Percentiles rank a stretch among this genome's conserved stretches.
Conservation (phyloP, 768 basidiomycete species). For the Suillus luteus region DNA sequence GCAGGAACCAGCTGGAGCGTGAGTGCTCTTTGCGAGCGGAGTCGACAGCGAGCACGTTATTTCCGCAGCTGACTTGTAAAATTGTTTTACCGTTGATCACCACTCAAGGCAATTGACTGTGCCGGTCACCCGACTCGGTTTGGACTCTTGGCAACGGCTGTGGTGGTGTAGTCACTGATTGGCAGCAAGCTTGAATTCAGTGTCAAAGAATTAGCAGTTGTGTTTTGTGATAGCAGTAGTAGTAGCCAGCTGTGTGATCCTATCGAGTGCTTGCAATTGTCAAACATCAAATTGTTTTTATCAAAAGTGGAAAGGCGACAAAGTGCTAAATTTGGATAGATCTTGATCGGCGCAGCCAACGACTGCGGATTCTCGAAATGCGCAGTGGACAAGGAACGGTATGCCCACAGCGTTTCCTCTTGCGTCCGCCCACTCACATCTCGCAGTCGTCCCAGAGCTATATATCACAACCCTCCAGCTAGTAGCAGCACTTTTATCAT, state of each 20-base stretch:
- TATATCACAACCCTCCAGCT: neutral
- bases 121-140: neutral
- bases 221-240: no score
- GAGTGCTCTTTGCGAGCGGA: no score
- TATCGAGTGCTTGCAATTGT: no score
- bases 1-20: no score
- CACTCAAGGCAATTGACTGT: neutral
- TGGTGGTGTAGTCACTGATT: neutral
- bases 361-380: slow-evolving; percentile 36
- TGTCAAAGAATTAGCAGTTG: neutral
- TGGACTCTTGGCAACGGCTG: neutral
- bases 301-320: neutral
- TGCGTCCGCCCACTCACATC: slow-evolving; percentile 8
- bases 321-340: slow-evolving; percentile 24
- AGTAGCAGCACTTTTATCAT: slow-evolving; percentile 6
- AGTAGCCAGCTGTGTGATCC: no score
- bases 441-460: slow-evolving; percentile 3
- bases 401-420: slow-evolving; percentile 11
- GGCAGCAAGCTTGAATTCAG: neutral
- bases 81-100: no score
- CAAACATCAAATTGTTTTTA: neutral
- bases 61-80: no score
- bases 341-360: slow-evolving; percentile 37
- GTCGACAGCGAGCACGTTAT: no score
- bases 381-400: slow-evolving; percentile 17